Conservation (phyloP, 257 asterid genomes). For the Catharanthus roseus region DNA sequence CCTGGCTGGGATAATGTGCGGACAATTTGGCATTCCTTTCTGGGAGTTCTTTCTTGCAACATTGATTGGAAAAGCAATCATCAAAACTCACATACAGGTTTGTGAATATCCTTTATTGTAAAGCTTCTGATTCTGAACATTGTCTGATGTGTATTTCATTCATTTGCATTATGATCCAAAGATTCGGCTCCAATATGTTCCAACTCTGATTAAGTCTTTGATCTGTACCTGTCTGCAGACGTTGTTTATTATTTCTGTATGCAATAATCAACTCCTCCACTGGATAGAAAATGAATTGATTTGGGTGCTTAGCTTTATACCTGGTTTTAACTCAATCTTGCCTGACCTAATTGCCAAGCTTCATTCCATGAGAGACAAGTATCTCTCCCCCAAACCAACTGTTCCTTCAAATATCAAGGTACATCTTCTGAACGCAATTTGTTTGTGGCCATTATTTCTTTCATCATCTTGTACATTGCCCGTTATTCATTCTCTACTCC, state of each 20-base stretch:
- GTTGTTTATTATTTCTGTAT: conserved; percentile 68
- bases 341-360: conserved; percentile 66
- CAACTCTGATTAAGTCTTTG: conserved; percentile 14
- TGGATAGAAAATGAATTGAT: conserved; percentile 87
- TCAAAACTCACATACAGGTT: conserved; percentile 96
- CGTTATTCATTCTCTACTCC: background rate
- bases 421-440: background rate
- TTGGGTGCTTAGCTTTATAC: conserved; percentile 75
- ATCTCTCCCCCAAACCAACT: conserved; percentile 53
- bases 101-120: background rate
- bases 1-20: conserved; percentile 98
- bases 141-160: background rate
- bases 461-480: background rate
- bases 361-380: conserved; percentile 77
- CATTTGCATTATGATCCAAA: background rate
- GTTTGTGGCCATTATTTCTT: background rate
- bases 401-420: conserved; percentile 57
- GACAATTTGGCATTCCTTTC: conserved; percentile 87
- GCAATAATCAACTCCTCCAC: conserved; percentile 92
- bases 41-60: conserved; percentile 91
- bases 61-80: conserved; percentile 77
- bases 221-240: conserved; percentile 48
- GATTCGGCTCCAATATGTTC: background rate
- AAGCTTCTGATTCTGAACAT: background rate
- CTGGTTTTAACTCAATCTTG: conserved; percentile 57